Conservation (phyloP, 1,139 yeast genomes). For the Kodamaea plutei region DNA sequence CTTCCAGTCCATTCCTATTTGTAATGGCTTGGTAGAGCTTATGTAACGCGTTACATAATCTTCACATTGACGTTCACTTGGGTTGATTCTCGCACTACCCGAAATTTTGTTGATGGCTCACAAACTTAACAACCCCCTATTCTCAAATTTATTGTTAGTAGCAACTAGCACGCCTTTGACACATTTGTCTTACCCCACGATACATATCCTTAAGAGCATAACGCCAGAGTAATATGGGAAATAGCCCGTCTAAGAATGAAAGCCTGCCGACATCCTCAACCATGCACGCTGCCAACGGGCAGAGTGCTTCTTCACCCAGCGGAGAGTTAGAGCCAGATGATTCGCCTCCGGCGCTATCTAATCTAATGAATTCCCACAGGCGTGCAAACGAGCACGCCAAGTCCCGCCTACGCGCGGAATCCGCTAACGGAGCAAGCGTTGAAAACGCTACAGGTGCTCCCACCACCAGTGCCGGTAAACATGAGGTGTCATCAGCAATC, state of each 20-base stretch:
- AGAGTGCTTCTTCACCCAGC: constrained; percentile 18
- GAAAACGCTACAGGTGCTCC: constrained; percentile 3
- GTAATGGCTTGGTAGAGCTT: too few relatives aligned
- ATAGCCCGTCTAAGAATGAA: constrained; percentile 55
- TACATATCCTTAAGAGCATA: not conserved
- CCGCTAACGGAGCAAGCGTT: constrained; percentile 9
- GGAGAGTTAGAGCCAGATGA: constrained; percentile 45
- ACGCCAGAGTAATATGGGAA: constrained; percentile 41
- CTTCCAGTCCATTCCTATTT: too few relatives aligned
- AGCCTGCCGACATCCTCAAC: constrained; percentile 42
- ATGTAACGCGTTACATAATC: too few relatives aligned
- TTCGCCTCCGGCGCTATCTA: constrained; percentile 46
- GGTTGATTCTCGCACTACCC: too few relatives aligned
- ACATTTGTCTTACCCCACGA: too few relatives aligned
- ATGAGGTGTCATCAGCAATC: constrained; percentile 10
- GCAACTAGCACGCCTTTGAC: too few relatives aligned
- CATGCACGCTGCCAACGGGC: constrained; percentile 14
- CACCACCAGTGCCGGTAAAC: not conserved
- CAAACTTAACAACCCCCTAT: too few relatives aligned
- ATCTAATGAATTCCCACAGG: constrained; percentile 12
- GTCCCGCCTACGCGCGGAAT: constrained; percentile 9
- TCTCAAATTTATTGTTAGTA: too few relatives aligned
- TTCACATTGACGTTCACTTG: too few relatives aligned
- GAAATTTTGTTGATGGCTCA: too few relatives aligned
- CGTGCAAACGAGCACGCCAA: constrained; percentile 3